Evolutionary conservation across 139 green algal genomes (phyloP).

Genomic region (Trebouxia sp.): DNA sequence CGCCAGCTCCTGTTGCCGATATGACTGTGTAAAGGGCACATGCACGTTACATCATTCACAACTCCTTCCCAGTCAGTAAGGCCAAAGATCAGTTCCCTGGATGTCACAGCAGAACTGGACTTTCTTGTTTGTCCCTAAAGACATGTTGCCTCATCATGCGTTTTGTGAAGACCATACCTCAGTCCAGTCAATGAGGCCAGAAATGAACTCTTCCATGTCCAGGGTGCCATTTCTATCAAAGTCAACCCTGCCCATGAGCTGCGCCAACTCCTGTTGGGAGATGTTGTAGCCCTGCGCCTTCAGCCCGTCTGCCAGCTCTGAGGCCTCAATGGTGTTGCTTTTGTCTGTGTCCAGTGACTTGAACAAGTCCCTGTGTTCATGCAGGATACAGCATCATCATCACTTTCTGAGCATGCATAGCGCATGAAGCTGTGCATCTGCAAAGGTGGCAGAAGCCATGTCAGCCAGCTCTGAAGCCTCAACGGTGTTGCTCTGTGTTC

Average conservation of each 20-base stretch:
- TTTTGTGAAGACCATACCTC: slow-evolving; percentile 39
- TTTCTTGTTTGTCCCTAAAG: no score
- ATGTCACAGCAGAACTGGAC: no score
- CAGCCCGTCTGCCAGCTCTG: slow-evolving; percentile 76
- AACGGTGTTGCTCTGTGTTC: background rate
- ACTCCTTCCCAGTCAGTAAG: no score
- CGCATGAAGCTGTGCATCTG: no score
- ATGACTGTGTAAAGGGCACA: no score
- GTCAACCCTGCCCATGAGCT: slow-evolving; percentile 71
- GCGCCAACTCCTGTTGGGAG: slow-evolving; percentile 63
- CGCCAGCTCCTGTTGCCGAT: slow-evolving; percentile 68
- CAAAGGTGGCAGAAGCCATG: background rate
- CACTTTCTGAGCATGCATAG: no score
- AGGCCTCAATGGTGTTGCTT: slow-evolving; percentile 68
- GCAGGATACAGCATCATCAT: background rate
- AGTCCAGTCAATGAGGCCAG: slow-evolving; percentile 84
- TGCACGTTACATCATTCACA: no score
- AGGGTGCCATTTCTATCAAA: slow-evolving; percentile 72
- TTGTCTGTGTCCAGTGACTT: slow-evolving; percentile 71
- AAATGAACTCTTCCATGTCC: slow-evolving; percentile 80
- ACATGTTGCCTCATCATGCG: no score
- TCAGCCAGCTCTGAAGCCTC: background rate
- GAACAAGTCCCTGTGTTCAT: slow-evolving; percentile 50
- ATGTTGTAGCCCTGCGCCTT: slow-evolving; percentile 37
- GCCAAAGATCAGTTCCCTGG: no score